Evolutionary conservation across 352 stramenopile genomes (phyloP), one percentile per base, ranked within the genome.

Genomic region (Pythium myriotylum): DNA sequence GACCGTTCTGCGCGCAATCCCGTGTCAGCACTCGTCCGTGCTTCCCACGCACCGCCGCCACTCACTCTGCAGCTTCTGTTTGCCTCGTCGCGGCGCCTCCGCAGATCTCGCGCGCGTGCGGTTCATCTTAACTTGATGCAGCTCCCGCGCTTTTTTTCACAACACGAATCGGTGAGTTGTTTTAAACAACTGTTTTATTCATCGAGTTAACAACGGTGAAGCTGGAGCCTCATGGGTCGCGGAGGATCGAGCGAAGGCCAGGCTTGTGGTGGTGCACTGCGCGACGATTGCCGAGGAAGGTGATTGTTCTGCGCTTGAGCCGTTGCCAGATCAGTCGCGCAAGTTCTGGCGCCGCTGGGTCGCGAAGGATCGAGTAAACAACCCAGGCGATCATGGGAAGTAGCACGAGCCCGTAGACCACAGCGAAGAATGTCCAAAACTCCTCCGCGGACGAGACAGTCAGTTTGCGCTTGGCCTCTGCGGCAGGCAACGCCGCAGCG

Each of bases 401-500:
- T n/a, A 81, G 32, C 37, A 81, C 56, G 39, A 72, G 56, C 23
- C 56, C 64, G 55, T 78, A 74, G 22, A 81, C 62, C 19, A 69
- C 52, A 39, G 49, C 60, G 54, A 81, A 65, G 55, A 81, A 76
- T 40, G 47, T 60, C 73, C 73, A 78, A 45, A 81, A 76, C 61
- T 81, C 73, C 23, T 78, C 70, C 54, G 78, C 62, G 37, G 73
- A 81, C 12, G 67, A 68, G 10, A 81, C 60, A 41, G 73, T 68
- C 47, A 59, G 35, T 54, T 69, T 49, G 29, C 62, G 47, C 62
- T 61, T 64, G 24, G 49, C 62, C 0, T 62, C 51, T 7, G 45
- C 40, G 39, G 35, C 12, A 27, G 26, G 23, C 4, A 62, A n/a
- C 22, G 41, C 9, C 6, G 6, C 10, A 16, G 54, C 29, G 8